phyloP scores from a whole-genome alignment of 2,329 filamentous ascomycete species.

The Pseudogymnoascus sp. region DNA sequence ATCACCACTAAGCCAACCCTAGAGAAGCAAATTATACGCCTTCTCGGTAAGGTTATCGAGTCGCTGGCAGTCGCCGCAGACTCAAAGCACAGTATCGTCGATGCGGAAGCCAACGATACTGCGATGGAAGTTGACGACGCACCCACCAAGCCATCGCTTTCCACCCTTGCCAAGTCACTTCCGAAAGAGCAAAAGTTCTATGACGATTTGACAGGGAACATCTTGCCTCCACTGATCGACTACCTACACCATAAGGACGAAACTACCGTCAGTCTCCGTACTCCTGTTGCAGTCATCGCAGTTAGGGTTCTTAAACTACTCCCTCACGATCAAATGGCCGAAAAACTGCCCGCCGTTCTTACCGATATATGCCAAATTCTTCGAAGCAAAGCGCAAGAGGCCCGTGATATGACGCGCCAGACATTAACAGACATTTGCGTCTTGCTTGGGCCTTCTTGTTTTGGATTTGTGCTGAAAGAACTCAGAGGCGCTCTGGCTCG shows the following conservation, averaged over 20 bases:
- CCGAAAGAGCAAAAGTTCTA: conserved; percentile 62
- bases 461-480: conserved; percentile 92
- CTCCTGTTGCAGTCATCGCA: conserved; percentile 81
- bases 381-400: conserved; percentile 79
- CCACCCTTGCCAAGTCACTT: conserved; percentile 55
- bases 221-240: conserved; percentile 71
- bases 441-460: conserved; percentile 73
- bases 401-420: conserved; percentile 83
- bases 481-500: conserved; percentile 73
- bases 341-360: conserved; percentile 73
- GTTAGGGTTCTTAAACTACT: conserved; percentile 82
- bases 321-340: conserved; percentile 64
- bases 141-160: conserved; percentile 27
- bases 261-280: conserved; percentile 83
- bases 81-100: conserved; percentile 28
- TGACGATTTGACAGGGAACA: conserved; percentile 65
- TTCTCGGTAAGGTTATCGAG: conserved; percentile 77
- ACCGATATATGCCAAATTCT: conserved; percentile 92
- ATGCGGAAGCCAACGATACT: conserved; percentile 27
- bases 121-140: conserved; percentile 38
- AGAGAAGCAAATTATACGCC: conserved; percentile 77
- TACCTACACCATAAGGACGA: conserved; percentile 95
- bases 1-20: conserved; percentile 73
- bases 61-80: conserved; percentile 55
- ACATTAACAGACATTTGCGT: conserved; percentile 79